Evolutionary conservation across 306 rosid species (phyloP).

Genomic region (Amphicarpaea edgeworthii): DNA sequence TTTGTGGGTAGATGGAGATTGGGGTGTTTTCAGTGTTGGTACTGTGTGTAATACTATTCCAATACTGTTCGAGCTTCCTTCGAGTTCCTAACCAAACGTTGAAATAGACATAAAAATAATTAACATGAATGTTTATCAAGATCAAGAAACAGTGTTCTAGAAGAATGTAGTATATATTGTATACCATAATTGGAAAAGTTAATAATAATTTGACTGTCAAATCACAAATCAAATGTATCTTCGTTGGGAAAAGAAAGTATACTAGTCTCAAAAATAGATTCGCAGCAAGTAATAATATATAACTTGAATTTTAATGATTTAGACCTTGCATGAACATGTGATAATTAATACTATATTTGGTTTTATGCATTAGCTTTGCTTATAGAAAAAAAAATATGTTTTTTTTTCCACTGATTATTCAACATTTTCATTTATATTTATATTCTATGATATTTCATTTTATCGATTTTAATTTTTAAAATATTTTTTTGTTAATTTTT

Average conservation of each 20-base stretch:
- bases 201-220: slow-evolving; percentile 19
- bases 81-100: slow-evolving; percentile 37
- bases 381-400: no score
- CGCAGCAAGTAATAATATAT: not conserved
- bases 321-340: slow-evolving; percentile 29
- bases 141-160: slow-evolving; percentile 5
- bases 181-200: slow-evolving; percentile 7
- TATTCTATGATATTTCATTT: no score
- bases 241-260: slow-evolving; percentile 6
- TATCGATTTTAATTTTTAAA: no score
- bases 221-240: slow-evolving; percentile 22
- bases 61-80: slow-evolving; percentile 23
- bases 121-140: slow-evolving; percentile 7
- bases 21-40: not conserved
- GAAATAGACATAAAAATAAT: not conserved
- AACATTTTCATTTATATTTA: no score
- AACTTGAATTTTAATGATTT: slow-evolving; percentile 7
- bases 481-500: no score
- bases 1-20: not conserved
- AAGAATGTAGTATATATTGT: not conserved
- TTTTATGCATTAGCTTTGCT: not conserved
- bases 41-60: slow-evolving; percentile 10
- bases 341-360: slow-evolving; percentile 8
- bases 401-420: no score
- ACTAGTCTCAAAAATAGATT: not conserved